Conservation (phyloP, 176 grass and related monocot species). For the Poa annua region DNA sequence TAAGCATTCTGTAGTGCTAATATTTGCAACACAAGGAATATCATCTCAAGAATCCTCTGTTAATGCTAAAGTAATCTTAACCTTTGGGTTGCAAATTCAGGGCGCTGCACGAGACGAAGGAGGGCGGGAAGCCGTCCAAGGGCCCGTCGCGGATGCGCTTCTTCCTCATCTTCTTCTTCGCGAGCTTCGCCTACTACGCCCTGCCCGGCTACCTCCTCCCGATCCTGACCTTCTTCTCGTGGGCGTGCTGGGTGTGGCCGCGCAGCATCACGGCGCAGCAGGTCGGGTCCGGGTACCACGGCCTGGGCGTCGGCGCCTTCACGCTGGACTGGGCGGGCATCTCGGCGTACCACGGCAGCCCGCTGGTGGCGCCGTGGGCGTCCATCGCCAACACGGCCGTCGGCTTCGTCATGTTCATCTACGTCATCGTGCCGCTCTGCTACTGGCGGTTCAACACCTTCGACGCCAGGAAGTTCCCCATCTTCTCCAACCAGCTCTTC, state of each 20-base stretch:
- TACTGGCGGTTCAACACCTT: slow-evolving; percentile 98
- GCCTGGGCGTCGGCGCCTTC: slow-evolving; percentile 86
- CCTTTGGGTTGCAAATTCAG: slow-evolving; percentile 39
- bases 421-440: slow-evolving; percentile 88
- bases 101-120: slow-evolving; percentile 82
- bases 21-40: background rate
- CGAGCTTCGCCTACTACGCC: slow-evolving; percentile 87
- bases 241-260: slow-evolving; percentile 92
- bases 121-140: slow-evolving; percentile 39
- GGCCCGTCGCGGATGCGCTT: slow-evolving; percentile 83
- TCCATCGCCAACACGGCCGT: slow-evolving; percentile 87
- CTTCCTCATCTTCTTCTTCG: slow-evolving; percentile 81
- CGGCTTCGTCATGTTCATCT: slow-evolving; percentile 98
- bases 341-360: slow-evolving; percentile 95
- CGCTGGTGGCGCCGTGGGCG: slow-evolving; percentile 88
- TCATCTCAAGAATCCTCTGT: background rate
- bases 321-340: slow-evolving; percentile 97
- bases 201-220: slow-evolving; percentile 82
- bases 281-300: slow-evolving; percentile 90
- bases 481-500: slow-evolving; percentile 99
- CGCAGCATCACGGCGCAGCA: slow-evolving; percentile 92
- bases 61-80: background rate
- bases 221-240: slow-evolving; percentile 94
- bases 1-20: background rate
- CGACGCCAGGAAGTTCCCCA: slow-evolving; percentile 79